Evolutionary conservation across 2,329 filamentous ascomycete species (phyloP), one percentile per base, ranked within the genome.

Genomic region (Berkeleyomyces basicola): DNA sequence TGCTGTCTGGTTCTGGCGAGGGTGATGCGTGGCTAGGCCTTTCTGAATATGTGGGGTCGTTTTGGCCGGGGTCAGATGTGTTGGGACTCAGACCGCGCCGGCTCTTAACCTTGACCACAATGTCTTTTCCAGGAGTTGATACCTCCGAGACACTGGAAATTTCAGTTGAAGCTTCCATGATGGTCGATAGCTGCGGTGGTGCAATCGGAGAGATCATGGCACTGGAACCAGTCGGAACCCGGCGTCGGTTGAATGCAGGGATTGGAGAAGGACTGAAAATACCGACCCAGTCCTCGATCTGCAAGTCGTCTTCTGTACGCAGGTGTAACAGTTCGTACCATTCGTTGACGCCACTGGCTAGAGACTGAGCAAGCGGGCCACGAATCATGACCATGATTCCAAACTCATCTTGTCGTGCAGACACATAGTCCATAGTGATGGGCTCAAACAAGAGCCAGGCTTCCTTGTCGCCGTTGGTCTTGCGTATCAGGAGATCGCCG

Each of bases 381-480:
- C 90, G 84, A 62, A 96, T 80, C 91, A 97, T 96, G 64, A 95
- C 76, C 7, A 96, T 80, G 65, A 97, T 79, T 67, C 95, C 85
- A 37, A 83, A 81, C 61, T 81, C 78, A 10, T 90, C 90, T 65
- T 79, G 83, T 46, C 92, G 84, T 59, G 90, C 89, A 10, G 93
- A 97, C 23, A 95, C 80, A 65, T 82, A 80, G 43, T 79, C 78
- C 66, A 83, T 79, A 16, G 85, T 79, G n/a, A 96, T 79, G 0
- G 93, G 92, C n/a, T 91, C 87, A 69, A 99, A 96, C 0, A 99
- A 79, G 3, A 99, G 80, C 84, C 90, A 97, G 37, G 78, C 76
- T 61, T 84, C 82, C 11, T 86, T 84, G 4, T 81, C 79, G 61
- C 82, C 81, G 53, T 90, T 90, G n/a, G 90, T 83, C 72, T 97